Conservation (phyloP, 768 basidiomycete genomes). For the Chalciporus chontae region DNA sequence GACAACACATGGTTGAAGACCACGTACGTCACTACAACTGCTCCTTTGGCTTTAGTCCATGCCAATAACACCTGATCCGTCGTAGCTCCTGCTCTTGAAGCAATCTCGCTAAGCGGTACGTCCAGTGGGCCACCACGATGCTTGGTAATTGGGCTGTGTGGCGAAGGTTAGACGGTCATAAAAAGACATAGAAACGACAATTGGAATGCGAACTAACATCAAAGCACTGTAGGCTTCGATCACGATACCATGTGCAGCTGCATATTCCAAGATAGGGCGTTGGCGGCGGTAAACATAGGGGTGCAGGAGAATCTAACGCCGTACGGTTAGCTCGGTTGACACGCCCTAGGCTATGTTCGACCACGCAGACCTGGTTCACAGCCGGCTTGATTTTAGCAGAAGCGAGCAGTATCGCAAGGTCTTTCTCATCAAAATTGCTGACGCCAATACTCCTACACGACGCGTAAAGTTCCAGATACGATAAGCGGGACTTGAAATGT, state of each 20-base stretch:
- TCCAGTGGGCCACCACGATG: slow-evolving; percentile 64
- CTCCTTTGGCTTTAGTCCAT: slow-evolving; percentile 69
- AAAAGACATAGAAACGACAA: neutral
- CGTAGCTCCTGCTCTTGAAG: slow-evolving; percentile 45
- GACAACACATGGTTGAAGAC: neutral
- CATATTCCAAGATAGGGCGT: slow-evolving; percentile 54
- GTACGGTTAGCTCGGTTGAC: neutral
- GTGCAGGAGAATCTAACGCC: slow-evolving; percentile 58
- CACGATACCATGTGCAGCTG: slow-evolving; percentile 54
- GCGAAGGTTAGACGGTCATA: neutral
- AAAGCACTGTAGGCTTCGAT: slow-evolving; percentile 73
- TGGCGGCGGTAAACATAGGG: slow-evolving; percentile 63
- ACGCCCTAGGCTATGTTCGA: neutral
- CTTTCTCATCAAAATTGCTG: slow-evolving; percentile 58
- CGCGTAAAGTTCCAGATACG: neutral
- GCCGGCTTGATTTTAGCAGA: slow-evolving; percentile 61
- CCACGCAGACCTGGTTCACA: slow-evolving; percentile 56
- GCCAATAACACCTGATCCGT: slow-evolving; percentile 69
- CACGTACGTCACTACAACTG: slow-evolving; percentile 58
- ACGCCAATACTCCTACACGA: slow-evolving; percentile 62
- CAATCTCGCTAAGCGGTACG: slow-evolving; percentile 51
- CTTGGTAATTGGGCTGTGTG: slow-evolving; percentile 52
- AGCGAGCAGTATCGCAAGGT: slow-evolving; percentile 53
- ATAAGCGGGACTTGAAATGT: neutral
- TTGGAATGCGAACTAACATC: slow-evolving; percentile 37